Base-by-base conservation (phyloP, 305 asterid species). In the Fraxinus nigra region DNA sequence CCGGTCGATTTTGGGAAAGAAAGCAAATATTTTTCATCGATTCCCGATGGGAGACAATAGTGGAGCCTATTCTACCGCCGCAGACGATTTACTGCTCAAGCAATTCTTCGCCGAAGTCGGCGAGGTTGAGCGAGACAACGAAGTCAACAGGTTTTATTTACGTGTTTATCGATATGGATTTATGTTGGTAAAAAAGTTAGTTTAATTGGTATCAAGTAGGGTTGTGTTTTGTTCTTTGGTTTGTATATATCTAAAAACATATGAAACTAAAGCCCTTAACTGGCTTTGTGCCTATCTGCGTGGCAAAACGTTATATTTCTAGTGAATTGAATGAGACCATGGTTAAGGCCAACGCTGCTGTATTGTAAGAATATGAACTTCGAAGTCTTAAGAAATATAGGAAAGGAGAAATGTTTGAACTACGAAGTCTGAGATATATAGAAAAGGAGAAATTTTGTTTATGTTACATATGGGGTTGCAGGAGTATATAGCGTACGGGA, bases 61-160 rank as follows among this genome's bases (percentile, higher is more conserved):
- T 80, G 87, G 86, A 78, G 76, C 84, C 81, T 78, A 89, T 54
- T 75, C 86, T 38, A 40, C 86, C 83, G 88, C 86, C 69, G 84
- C 80, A 72, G 95, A 91, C 1, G 98, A 93, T 89, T 90, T 88
- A 76, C 87, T 93, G 22, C 91, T 94, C 78, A 94, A 94, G 87
- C 86, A 90, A 86, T 94, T 94, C 90, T 91, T 88, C 84, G 92
- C 97, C 18, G 98, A 94, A 85, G 97, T 94, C 82, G 86, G 97
- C 91, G 98, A 94, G 89, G 98, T 94, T 81, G 98, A 94, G 90
- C 97, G 98, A 73, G 94, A 94, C 74, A 94, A 93, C 78, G 97
- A 94, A 92, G 98, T 94, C 82, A 80, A 35, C 85, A 93, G 98
- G 98, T 94, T 43, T 11, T 14, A 43, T 8, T 34, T 11, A 74